Percentiles rank a stretch among this genome's conserved stretches.
phyloP scores from a whole-genome alignment of 257 asterid genomes.

The Gentiana macrophylla region DNA sequence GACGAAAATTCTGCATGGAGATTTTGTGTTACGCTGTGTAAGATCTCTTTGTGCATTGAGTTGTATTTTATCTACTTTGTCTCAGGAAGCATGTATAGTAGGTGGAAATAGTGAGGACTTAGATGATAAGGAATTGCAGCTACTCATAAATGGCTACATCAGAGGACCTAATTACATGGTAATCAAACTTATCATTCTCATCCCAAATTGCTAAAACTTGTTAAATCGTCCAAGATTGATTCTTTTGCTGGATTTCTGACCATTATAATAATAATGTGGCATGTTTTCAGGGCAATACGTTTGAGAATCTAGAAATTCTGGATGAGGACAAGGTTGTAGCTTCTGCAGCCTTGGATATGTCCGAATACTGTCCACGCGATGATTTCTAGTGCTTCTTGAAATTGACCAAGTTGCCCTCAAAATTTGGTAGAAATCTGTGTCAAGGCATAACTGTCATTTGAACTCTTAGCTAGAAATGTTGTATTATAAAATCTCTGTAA shows the following conservation, averaged over 20 bases:
- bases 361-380: too few species aligned
- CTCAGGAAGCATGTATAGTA: slow-evolving; percentile 42
- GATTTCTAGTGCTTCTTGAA: too few species aligned
- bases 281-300: slow-evolving; percentile 11
- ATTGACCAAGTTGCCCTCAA: too few species aligned
- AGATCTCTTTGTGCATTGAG: too few species aligned
- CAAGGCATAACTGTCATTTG: too few species aligned
- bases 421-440: too few species aligned
- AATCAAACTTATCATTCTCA: slow-evolving; percentile 6
- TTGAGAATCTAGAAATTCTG: slow-evolving; percentile 18
- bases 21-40: too few species aligned
- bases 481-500: too few species aligned
- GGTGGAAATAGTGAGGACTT: slow-evolving; percentile 18
- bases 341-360: slow-evolving; percentile 31
- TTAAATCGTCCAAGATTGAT: neutral
- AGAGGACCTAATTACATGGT: slow-evolving; percentile 42
- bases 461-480: too few species aligned
- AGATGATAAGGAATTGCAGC: slow-evolving; percentile 35
- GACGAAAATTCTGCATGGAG: neutral
- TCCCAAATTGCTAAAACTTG: too few species aligned
- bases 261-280: too few species aligned
- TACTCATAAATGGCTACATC: slow-evolving; percentile 58
- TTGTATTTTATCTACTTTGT: neutral
- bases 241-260: too few species aligned
- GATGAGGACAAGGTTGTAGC: slow-evolving; percentile 50